These are phyloP conservation scores for Amanita exitialis DNA, from an alignment of 768 basidiomycete species.

Conservation along the genomic window DNA sequence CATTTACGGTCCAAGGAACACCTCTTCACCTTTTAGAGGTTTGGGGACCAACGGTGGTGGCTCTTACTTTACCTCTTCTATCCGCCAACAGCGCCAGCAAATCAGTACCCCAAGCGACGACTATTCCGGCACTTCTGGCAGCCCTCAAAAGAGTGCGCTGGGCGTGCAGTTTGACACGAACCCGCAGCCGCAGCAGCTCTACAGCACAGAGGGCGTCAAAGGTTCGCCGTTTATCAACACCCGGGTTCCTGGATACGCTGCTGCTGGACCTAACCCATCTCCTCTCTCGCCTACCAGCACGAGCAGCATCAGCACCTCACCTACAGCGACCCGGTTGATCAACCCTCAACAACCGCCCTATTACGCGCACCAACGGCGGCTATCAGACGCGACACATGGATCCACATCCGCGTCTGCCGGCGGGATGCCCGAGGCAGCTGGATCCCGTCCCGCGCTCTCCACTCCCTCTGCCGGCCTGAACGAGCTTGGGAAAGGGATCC, in stretches of 20 bases:
- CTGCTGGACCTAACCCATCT: not conserved
- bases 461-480: constrained; percentile 17
- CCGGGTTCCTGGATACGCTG: constrained; percentile 28
- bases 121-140: not conserved
- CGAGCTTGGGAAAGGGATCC: constrained; percentile 86
- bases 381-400: constrained; percentile 26
- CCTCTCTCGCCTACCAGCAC: constrained; percentile 5
- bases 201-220: constrained; percentile 10
- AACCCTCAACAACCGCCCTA: constrained; percentile 37
- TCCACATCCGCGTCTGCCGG: not conserved
- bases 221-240: constrained; percentile 26
- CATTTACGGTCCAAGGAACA: constrained; percentile 58
- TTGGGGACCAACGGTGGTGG: constrained; percentile 34
- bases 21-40: constrained; percentile 42
- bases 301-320: constrained; percentile 29
- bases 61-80: constrained; percentile 3
- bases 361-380: constrained; percentile 31
- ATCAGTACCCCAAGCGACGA: constrained; percentile 5
- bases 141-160: constrained; percentile 5
- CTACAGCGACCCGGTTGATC: constrained; percentile 26
- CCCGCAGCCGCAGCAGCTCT: constrained; percentile 12
- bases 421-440: not conserved
- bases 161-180: constrained; percentile 3
- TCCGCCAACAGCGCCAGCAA: constrained; percentile 13
- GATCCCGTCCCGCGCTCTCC: not conserved